Evolutionary conservation across 2,329 filamentous ascomycete species (phyloP).

Genomic region (Fusarium marasasianum): DNA sequence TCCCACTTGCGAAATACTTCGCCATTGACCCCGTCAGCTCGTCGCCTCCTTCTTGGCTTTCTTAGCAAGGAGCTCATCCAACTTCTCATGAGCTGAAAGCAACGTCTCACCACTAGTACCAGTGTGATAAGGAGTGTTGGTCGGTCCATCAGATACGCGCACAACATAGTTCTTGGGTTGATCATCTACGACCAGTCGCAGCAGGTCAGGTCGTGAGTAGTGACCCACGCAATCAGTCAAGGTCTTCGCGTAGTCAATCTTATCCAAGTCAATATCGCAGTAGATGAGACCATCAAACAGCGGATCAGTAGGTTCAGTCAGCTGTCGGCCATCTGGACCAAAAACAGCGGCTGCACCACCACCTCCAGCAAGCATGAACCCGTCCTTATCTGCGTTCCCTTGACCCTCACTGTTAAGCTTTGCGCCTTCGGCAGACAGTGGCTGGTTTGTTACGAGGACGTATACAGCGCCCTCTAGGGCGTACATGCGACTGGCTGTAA

Average conservation of each 20-base stretch:
- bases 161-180: not conserved
- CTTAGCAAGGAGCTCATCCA: not conserved
- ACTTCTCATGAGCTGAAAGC: not conserved
- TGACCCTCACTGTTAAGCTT: slow-evolving; percentile 38
- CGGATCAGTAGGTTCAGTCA: slow-evolving; percentile 40
- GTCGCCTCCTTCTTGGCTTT: not conserved
- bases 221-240: slow-evolving; percentile 49
- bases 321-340: slow-evolving; percentile 42
- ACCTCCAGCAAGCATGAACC: slow-evolving; percentile 6
- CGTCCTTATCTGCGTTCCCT: slow-evolving; percentile 43
- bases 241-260: slow-evolving; percentile 32
- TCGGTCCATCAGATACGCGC: not conserved
- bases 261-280: slow-evolving; percentile 48
- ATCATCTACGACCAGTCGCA: slow-evolving; percentile 42
- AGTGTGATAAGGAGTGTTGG: not conserved
- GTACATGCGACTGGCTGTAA: slow-evolving; percentile 58
- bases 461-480: slow-evolving; percentile 64
- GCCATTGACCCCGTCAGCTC: accelerated
- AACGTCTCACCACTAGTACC: not conserved
- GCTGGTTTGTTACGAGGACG: slow-evolving; percentile 60
- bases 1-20: accelerated
- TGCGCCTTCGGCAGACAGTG: slow-evolving; percentile 53
- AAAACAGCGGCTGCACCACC: slow-evolving; percentile 44
- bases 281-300: slow-evolving; percentile 49
- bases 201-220: slow-evolving; percentile 50